Evolutionary conservation across 1,284 basidiomycete genomes (phyloP), one percentile per base, ranked within the genome.

Genomic region (Cryptococcus sp.): DNA sequence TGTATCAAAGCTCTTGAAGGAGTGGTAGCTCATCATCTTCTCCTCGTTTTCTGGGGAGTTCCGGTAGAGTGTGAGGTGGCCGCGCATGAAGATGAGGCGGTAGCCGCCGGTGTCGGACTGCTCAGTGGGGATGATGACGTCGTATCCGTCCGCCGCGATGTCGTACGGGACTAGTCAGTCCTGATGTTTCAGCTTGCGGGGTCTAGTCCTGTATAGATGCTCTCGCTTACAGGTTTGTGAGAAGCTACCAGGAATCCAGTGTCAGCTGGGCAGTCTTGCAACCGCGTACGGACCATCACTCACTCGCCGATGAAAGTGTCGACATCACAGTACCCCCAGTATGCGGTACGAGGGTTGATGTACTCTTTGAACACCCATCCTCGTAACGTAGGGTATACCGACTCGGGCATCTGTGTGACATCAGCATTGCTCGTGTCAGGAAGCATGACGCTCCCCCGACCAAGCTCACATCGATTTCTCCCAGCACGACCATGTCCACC

Each of bases 261-360:
- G 18, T 44, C 16, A 35, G 33, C 8, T 12, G 20, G 24, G 24
- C 24, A 16, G 38, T 24, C 11, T 16, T 15, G 15, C 18, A 35
- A 12, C 42, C 16, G n/a, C n/a, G n/a, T n/a, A 28, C 18, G 40
- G 21, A 46, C 21, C 33, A 43, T 21, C 21, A 60, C 58, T 53
- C 44, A 55, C 56, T 57, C 53, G 33, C 60, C 60, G 11, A 61
- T 20, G 39, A 55, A 43, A 11, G 46, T 58, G 46, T 61, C 60
- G 9, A 61, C 20, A 42, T 61, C 60, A 49, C 49, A 52, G 20
- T 36, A 61, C 6, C 60, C 60, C 60, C 60, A 61, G 37, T 50
- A 56, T 4, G 42, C 50, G 1, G 56, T 36, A n/a, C 49, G 36
- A 15, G 60, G 53, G 13, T 42, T 48, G 12, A 61, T 45, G 45